Evolutionary conservation across 176 grass and related monocot genomes (phyloP), one percentile per base, ranked within the genome.

Genomic region (Leersia perrieri): DNA sequence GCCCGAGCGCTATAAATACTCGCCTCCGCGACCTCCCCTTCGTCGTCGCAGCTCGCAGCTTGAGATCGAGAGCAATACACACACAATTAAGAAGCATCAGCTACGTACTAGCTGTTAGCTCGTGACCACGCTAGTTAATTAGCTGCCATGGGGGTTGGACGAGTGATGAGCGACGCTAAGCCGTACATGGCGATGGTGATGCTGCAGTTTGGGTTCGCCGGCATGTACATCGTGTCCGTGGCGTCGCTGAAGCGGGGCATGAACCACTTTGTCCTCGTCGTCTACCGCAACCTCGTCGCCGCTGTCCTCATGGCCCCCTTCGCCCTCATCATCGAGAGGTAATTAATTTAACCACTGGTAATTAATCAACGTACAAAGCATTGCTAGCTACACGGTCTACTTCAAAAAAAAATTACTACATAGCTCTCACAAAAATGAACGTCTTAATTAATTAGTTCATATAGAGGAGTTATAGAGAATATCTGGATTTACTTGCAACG

Each of bases 171-270:
- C 61, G 85, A 90, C 14, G 42, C 81, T 73, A 98, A 93, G 90
- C 92, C 92, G 32, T 98, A 91, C 88, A 45, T 89, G 73, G 81
- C 75, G 20, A 98, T 98, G 92, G 88, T 98, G 78, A 75, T 98
- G 51, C 81, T 98, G 78, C 90, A 92, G 88, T 26, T 92, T 1
- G 92, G 95, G 5, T 98, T 91, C 66, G 47, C 92, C 39, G 95
- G 95, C 57, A 94, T 98, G 92, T 94, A 91, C 80, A 83, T 98
- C 76, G 83, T 98, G 35, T 63, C 95, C 44, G 83, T 94, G 33
- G 92, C 88, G 2, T 90, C 91, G 8, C 63, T 97, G 29, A 88
- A 87, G 68, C 83, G 70, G 22, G 94, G 94, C 77, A 88, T 97
- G 89, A 92, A 38, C 82, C 94, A 97, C 58, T 97, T 70, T 36